Evolutionary conservation across 1,284 basidiomycete genomes (phyloP).

Genomic region (Blastosporella zonata): DNA sequence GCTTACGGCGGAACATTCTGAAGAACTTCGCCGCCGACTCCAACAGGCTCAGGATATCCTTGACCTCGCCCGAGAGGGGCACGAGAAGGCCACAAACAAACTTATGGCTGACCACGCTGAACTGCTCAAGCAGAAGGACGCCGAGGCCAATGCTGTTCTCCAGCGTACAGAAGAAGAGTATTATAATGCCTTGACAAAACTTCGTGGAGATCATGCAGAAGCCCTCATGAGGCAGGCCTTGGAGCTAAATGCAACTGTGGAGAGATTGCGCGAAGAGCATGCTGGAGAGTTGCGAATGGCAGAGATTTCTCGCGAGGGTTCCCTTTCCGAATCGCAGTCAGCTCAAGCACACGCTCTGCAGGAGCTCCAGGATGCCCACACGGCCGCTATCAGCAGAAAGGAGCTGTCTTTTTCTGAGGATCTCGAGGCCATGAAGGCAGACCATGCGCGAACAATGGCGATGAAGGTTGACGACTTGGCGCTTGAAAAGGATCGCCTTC

Average conservation of each 20-base stretch:
- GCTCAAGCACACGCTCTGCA: constrained; percentile 56
- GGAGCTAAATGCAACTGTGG: constrained; percentile 57
- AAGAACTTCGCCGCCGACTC: constrained; percentile 43
- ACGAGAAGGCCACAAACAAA: constrained; percentile 49
- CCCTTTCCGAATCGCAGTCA: constrained; percentile 70
- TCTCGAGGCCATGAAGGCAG: constrained; percentile 58
- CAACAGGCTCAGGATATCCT: constrained; percentile 49
- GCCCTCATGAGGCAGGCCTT: constrained; percentile 55
- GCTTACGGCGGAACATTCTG: constrained; percentile 46
- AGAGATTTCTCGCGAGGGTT: constrained; percentile 72
- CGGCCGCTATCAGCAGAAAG: constrained; percentile 59
- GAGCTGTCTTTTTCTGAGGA: constrained; percentile 62
- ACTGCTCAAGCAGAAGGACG: constrained; percentile 57
- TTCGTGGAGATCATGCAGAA: constrained; percentile 65
- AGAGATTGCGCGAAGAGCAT: constrained; percentile 71
- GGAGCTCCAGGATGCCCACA: constrained; percentile 66
- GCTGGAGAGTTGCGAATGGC: constrained; percentile 61
- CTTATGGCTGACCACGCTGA: constrained; percentile 54
- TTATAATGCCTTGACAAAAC: constrained; percentile 71
- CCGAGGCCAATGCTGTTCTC: constrained; percentile 49
- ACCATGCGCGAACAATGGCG: constrained; percentile 50
- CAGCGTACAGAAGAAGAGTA: constrained; percentile 76
- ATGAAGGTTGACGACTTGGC: constrained; percentile 60
- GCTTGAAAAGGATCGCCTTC: constrained; percentile 43
- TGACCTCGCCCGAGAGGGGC: constrained; percentile 45